These are phyloP conservation scores for Neurospora discreta DNA, from an alignment of 495 filamentous ascomycete species.

Conservation along the genomic window DNA sequence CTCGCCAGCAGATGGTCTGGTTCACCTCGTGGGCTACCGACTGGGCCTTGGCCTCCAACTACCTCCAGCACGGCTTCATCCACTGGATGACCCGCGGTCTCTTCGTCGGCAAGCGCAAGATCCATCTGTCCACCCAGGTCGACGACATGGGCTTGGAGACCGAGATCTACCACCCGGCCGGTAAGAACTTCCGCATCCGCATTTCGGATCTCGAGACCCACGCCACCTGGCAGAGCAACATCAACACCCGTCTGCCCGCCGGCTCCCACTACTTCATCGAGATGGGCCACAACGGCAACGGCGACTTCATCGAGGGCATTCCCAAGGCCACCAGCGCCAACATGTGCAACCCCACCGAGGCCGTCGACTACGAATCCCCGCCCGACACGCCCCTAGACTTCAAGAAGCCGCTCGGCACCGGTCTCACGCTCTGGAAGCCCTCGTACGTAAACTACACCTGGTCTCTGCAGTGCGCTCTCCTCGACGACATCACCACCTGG, in stretches of 20 bases:
- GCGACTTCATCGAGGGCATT: conserved; percentile 40
- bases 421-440: conserved; percentile 43
- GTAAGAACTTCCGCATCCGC: conserved; percentile 37
- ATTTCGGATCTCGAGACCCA: conserved; percentile 39
- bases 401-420: conserved; percentile 46
- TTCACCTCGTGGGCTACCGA: conserved; percentile 44
- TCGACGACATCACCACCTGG: conserved; percentile 42
- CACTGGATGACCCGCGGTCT: conserved; percentile 49
- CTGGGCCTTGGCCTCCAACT: conserved; percentile 46
- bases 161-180: conserved; percentile 37
- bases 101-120: conserved; percentile 43
- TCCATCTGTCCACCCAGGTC: conserved; percentile 50
- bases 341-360: conserved; percentile 9
- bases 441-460: conserved; percentile 37
- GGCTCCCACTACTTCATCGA: conserved; percentile 47
- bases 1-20: conserved; percentile 52
- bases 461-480: conserved; percentile 33
- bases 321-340: conserved; percentile 4
- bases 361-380: conserved; percentile 23
- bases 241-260: conserved; percentile 42
- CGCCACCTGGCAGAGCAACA: conserved; percentile 34
- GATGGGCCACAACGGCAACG: conserved; percentile 51
- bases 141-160: conserved; percentile 53
- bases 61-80: conserved; percentile 53
- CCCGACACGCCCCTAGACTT: conserved; percentile 44